These are phyloP conservation scores for Glycine tomentella DNA, from an alignment of 306 rosid species.

Conservation along the genomic window DNA sequence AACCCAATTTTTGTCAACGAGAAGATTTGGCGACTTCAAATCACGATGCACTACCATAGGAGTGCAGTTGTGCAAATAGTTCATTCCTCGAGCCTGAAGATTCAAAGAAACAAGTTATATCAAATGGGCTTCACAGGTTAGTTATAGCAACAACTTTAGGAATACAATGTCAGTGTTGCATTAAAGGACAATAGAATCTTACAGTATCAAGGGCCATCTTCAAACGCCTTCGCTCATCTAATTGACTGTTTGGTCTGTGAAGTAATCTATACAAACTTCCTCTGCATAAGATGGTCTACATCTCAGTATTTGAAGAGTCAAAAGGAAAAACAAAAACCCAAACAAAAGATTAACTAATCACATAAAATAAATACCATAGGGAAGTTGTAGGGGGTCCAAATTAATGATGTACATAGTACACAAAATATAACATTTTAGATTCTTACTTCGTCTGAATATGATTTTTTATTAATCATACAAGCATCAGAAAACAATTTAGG, in stretches of 20 bases:
- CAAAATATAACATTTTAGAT: not conserved
- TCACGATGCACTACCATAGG: slow-evolving; percentile 97
- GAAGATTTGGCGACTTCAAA: slow-evolving; percentile 98
- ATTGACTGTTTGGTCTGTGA: slow-evolving; percentile 96
- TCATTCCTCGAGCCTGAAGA: slow-evolving; percentile 98
- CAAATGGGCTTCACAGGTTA: slow-evolving; percentile 34
- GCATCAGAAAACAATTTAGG: slow-evolving; percentile 20
- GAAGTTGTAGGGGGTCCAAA: slow-evolving; percentile 16
- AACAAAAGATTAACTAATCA: slow-evolving; percentile 13
- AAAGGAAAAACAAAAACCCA: slow-evolving; percentile 7
- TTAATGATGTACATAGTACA: not conserved
- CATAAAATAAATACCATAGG: slow-evolving; percentile 17
- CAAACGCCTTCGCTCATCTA: slow-evolving; percentile 92
- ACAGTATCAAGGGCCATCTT: slow-evolving; percentile 99
- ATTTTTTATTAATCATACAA: slow-evolving; percentile 1
- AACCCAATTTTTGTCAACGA: slow-evolving; percentile 96
- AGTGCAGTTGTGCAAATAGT: slow-evolving; percentile 88
- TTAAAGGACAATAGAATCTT: slow-evolving; percentile 49
- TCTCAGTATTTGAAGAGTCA: slow-evolving; percentile 51
- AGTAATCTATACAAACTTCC: slow-evolving; percentile 97
- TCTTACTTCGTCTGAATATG: not conserved
- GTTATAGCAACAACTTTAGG: slow-evolving; percentile 16
- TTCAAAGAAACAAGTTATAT: slow-evolving; percentile 36
- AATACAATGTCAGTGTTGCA: slow-evolving; percentile 27
- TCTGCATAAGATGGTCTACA: slow-evolving; percentile 62